Evolutionary conservation across 306 rosid species (phyloP), one percentile per base, ranked within the genome.

Genomic region (Inga laurina): DNA sequence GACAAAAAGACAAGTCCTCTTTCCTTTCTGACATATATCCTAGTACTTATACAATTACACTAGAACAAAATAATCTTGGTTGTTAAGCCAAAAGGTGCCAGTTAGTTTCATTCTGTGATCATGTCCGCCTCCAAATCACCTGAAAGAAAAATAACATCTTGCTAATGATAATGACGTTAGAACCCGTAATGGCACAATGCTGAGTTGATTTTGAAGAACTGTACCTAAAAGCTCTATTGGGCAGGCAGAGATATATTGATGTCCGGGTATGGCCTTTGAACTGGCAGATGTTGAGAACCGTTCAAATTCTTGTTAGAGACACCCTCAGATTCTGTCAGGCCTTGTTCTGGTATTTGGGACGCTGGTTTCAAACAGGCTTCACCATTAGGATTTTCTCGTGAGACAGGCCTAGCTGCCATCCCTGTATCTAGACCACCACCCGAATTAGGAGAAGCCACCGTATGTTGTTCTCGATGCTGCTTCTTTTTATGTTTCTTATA

Each of bases 241-340:
- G 86, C 90, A 22, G 78, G 79, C 62, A 90, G 84, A 14, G 92
- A 75, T 48, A 90, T 81, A 46, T 92, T 94, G 85, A 94, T 92
- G 81, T 94, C 97, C 0, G 97, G 96, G 32, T 93, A 91, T 34
- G 77, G 86, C 82, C 91, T 88, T 80, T 88, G 94, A 44, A 85
- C 90, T 11, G 90, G 85, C 22, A 71, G 78, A 2, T 86, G 79
- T n/a, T 79, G 88, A 39, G 88, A 81, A 49, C 87, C 88, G 69
- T 86, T 91, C 93, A 93, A 89, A 65, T 81, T 77, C 79, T 69
- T 83, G 37, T 79, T 83, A 19, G 82, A 30, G 75, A 66, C 67
- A 52, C 77, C 67, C 62, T 69, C 77, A n/a, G 82, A 86, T 83
- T 87, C 94, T 80, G 78, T 88, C 73, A 72, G 82, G 77, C 49